These are phyloP conservation scores for Cucurbita argyrosperma DNA, from an alignment of 306 rosid species.

Conservation along the genomic window DNA sequence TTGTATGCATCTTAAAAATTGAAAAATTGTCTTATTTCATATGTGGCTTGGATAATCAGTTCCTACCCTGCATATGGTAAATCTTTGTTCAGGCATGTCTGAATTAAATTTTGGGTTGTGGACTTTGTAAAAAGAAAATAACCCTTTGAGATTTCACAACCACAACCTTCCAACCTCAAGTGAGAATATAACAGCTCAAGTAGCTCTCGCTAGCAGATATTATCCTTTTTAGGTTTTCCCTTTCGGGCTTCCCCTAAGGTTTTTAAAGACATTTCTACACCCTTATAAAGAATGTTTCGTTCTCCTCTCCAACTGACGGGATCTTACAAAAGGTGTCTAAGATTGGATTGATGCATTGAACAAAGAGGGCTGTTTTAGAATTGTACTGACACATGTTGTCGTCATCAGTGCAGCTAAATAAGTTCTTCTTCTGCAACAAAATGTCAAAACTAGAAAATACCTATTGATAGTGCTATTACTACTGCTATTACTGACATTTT, in stretches of 20 bases:
- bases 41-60: neutral
- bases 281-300: too few species aligned
- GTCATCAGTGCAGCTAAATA: neutral
- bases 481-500: neutral
- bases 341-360: neutral
- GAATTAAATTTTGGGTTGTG: neutral
- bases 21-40: neutral
- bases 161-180: neutral
- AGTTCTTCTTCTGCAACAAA: neutral
- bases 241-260: too few species aligned
- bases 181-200: neutral
- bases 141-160: neutral
- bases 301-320: too few species aligned
- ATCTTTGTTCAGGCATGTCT: neutral
- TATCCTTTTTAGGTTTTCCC: too few species aligned
- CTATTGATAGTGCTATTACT: neutral
- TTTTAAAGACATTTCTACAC: too few species aligned
- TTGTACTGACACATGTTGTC: neutral
- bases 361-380: neutral
- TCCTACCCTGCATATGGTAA: neutral
- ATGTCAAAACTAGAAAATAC: neutral
- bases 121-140: neutral
- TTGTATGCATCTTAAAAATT: neutral
- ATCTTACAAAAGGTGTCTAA: neutral
- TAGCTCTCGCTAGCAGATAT: too few species aligned